phyloP scores from a whole-genome alignment of 805 yeast species.

The Cyberlindnera nakhonratchasimensis region DNA sequence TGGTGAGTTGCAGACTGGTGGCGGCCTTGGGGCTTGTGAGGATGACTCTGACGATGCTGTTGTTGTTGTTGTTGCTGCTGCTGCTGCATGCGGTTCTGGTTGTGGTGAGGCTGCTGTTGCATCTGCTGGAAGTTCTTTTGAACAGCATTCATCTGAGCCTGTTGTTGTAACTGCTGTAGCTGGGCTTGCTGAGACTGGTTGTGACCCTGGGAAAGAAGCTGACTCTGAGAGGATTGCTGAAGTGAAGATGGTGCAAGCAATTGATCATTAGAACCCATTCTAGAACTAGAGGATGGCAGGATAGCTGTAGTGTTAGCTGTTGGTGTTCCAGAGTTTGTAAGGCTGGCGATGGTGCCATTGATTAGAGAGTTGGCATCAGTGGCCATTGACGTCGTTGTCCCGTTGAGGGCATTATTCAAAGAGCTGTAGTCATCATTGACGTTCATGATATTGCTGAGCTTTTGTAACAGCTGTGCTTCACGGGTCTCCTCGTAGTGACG shows the following conservation, averaged over 20 bases:
- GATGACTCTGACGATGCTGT: slow-evolving; percentile 6
- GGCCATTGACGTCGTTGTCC: slow-evolving; percentile 11
- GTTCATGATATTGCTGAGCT: slow-evolving; percentile 22
- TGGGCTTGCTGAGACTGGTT: slow-evolving; percentile 12
- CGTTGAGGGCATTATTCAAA: slow-evolving; percentile 10
- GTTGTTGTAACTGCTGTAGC: slow-evolving; percentile 15
- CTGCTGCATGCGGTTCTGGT: slow-evolving; percentile 8
- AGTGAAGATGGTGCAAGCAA: slow-evolving; percentile 19
- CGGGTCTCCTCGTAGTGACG: slow-evolving; percentile 25
- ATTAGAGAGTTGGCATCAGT: slow-evolving; percentile 21
- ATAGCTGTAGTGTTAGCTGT: slow-evolving; percentile 9
- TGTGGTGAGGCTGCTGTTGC: slow-evolving; percentile 17
- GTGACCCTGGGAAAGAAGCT: slow-evolving; percentile 8
- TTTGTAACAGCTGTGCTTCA: slow-evolving; percentile 23
- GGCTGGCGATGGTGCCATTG: slow-evolving; percentile 24
- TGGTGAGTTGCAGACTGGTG: slow-evolving; percentile 6
- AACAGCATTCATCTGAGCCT: slow-evolving; percentile 11
- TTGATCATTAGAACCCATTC: slow-evolving; percentile 20
- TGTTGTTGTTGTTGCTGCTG: slow-evolving; percentile 11
- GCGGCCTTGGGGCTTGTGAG: slow-evolving; percentile 7
- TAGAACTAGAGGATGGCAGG: slow-evolving; percentile 15
- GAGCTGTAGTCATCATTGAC: slow-evolving; percentile 21
- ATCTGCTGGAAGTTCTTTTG: slow-evolving; percentile 20
- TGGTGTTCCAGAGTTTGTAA: slow-evolving; percentile 10
- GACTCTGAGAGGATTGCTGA: slow-evolving; percentile 11